Base-by-base conservation (phyloP, 1,284 basidiomycete species). In the Heterobasidion occidentale region DNA sequence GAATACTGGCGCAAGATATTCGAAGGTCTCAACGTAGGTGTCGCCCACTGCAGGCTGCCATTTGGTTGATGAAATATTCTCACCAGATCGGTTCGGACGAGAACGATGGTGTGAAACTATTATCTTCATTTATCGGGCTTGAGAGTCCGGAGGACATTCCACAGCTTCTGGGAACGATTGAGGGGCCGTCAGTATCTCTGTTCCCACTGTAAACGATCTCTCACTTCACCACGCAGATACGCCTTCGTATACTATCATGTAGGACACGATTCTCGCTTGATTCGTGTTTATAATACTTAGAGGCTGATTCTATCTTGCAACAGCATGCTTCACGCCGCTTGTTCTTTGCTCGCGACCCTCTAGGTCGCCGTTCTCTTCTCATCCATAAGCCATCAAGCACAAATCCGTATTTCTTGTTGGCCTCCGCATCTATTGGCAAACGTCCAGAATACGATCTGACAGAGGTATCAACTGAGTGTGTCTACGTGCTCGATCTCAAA, bases 311-410 rank as follows among this genome's bases (percentile, higher is more conserved):
- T 53, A 35, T 54, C 36, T 52, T 8, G 12, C n/a, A 35, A 33
- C 60, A 91, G 84, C 70, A 70, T 46, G 45, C 59, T 44, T 71
- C 75, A 3, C 68, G 69, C 44, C 77, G 71, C 38, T 62, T 98
- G 3, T 88, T 84, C 70, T 95, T 91, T 67, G 91, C 81, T 6
- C 79, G 95, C 50, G 96, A 99, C 69, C 92, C 93, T 1, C 80
- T 98, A 1, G 95, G 96, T 1, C 81, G 97, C 34, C 81, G 97
- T 46, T 98, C 95, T 7, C 77, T 99, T 1, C 75, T 98, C 1
- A 70, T 92, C 19, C 83, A 88, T 58, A 71, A 69, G 56, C 84
- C 86, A 15, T 78, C 76, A 15, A 52, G 60, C 1, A 55, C 61
- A 19, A 69, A 72, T 6, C 82, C 84, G 0, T 76, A 78, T 59